phyloP scores from a whole-genome alignment of 169 alveolate species.

The Eimeria acervulina region DNA sequence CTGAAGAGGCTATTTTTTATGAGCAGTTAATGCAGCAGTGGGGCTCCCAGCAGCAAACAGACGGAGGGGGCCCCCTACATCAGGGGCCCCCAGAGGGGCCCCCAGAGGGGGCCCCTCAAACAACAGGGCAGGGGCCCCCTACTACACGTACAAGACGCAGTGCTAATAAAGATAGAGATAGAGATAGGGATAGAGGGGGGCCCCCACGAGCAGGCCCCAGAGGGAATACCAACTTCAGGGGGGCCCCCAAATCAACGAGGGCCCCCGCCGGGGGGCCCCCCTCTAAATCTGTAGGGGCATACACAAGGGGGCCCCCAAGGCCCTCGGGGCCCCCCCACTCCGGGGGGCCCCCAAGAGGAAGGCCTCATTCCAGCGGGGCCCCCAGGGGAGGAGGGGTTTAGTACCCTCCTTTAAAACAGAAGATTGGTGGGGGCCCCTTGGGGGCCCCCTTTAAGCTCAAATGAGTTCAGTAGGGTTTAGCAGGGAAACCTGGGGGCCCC shows the following conservation, averaged over 20 bases:
- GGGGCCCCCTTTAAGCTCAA: background rate
- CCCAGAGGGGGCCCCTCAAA: background rate
- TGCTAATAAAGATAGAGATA: background rate
- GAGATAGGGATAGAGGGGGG: slow-evolving; percentile 4
- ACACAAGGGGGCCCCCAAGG: background rate
- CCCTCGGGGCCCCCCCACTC: background rate
- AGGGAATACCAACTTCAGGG: background rate
- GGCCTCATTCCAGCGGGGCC: background rate
- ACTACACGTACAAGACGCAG: background rate
- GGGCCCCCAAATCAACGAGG: background rate
- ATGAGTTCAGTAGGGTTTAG: background rate
- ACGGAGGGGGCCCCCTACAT: background rate
- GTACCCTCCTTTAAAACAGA: background rate
- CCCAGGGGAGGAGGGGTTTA: slow-evolving; percentile 14
- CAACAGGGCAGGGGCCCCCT: background rate
- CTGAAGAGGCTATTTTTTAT: background rate
- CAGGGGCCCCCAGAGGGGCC: background rate
- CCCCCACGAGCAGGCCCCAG: background rate
- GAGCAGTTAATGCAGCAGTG: slow-evolving; percentile 5
- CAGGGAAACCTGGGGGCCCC: background rate
- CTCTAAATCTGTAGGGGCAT: too few species aligned
- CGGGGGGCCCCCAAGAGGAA: slow-evolving; percentile 13
- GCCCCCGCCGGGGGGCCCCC: background rate
- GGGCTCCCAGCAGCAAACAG: slow-evolving; percentile 1
- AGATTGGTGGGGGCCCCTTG: background rate